Percentiles rank a stretch among this genome's conserved stretches.
Conservation (phyloP, 345 rosid genomes). For the Geranium brycei region DNA sequence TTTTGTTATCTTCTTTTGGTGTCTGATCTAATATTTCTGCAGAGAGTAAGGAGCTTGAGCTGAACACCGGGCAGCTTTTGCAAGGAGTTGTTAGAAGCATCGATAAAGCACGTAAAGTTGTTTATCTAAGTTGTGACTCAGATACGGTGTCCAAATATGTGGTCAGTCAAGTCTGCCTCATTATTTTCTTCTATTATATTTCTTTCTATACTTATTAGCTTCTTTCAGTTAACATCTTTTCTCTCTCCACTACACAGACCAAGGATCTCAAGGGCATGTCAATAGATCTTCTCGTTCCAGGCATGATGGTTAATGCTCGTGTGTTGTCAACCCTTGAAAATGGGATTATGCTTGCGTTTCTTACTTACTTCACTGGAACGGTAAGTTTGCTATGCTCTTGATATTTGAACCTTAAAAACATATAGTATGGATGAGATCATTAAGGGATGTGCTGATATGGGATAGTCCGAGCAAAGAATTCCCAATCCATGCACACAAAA, state of each 20-base stretch:
- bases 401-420: neutral
- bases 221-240: conserved; percentile 5
- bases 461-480: neutral
- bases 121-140: conserved; percentile 52
- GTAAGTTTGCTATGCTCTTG: conserved; percentile 36
- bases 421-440: neutral
- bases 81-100: conserved; percentile 66
- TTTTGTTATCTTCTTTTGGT: neutral
- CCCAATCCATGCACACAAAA: neutral
- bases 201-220: conserved; percentile 1
- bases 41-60: conserved; percentile 31
- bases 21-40: conserved; percentile 3
- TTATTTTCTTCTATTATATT: neutral
- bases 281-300: conserved; percentile 86
- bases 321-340: conserved; percentile 81
- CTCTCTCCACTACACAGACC: conserved; percentile 35
- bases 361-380: conserved; percentile 85
- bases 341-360: conserved; percentile 80
- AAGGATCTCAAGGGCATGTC: conserved; percentile 82
- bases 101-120: conserved; percentile 65
- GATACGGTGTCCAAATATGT: conserved; percentile 63
- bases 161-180: conserved; percentile 19
- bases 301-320: conserved; percentile 85
- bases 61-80: conserved; percentile 54
- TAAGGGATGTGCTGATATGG: neutral